Conservation (phyloP, 164 flowering plant species). For the Sedum album region DNA sequence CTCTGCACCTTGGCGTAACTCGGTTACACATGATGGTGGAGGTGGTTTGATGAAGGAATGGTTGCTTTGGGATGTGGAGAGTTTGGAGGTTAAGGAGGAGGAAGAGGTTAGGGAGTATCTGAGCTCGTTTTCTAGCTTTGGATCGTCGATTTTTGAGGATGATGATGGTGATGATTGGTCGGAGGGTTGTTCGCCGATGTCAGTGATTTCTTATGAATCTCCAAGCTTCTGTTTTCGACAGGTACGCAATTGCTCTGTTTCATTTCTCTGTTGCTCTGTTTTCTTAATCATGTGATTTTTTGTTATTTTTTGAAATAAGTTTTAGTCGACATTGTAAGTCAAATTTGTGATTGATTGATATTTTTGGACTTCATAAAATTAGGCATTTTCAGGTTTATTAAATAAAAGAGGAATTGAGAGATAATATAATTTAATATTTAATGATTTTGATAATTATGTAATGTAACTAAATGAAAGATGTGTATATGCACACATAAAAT, state of each 20-base stretch:
- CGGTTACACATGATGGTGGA: slow-evolving; percentile 60
- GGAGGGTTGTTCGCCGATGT: slow-evolving; percentile 27
- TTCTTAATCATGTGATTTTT: not conserved
- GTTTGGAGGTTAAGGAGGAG: slow-evolving; percentile 17
- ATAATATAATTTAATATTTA: too few relatives aligned
- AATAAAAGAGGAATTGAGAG: too few relatives aligned
- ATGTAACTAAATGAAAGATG: too few relatives aligned
- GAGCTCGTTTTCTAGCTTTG: slow-evolving; percentile 26
- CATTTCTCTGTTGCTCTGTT: not conserved
- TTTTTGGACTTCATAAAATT: too few relatives aligned
- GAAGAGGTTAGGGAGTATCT: slow-evolving; percentile 17
- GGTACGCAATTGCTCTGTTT: slow-evolving; percentile 9
- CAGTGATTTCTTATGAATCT: slow-evolving; percentile 10
- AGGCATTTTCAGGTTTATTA: too few relatives aligned
- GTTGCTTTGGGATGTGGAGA: slow-evolving; percentile 65
- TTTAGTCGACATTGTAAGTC: too few relatives aligned
- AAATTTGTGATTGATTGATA: too few relatives aligned
- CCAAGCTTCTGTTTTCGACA: slow-evolving; percentile 8
- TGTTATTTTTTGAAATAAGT: not conserved
- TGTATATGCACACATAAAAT: too few relatives aligned
- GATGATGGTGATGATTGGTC: slow-evolving; percentile 16
- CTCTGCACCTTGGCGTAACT: slow-evolving; percentile 67
- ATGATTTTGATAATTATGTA: too few relatives aligned
- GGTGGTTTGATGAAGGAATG: slow-evolving; percentile 31
- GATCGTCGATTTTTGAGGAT: slow-evolving; percentile 31